Evolutionary conservation across 2,329 filamentous ascomycete species (phyloP), one percentile per base, ranked within the genome.

Genomic region (Periconia digitata): DNA sequence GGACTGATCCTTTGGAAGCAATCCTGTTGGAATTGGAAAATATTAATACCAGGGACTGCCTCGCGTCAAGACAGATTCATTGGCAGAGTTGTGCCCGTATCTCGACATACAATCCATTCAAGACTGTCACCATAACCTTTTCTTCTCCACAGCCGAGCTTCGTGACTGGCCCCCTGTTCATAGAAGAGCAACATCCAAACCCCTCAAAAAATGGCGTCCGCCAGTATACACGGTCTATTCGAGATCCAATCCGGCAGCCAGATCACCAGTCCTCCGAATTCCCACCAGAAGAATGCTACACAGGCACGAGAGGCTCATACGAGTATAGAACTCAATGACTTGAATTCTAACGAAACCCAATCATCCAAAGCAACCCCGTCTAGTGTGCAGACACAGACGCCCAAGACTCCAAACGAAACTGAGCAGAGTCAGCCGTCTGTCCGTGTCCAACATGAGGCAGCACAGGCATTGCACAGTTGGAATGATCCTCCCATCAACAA

Each of bases 401-500:
- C 69, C 2, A 66, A 55, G 40, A 70, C 70, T 1, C 70, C 69
- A 0, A 68, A 72, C 40, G 69, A 76, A 41, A 62, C 83, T 1
- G 83, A 85, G 58, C 78, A 76, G 63, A 85, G 80, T 59, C 70
- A 77, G 13, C 79, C 81, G 2, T 59, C 73, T 6, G 80, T 75
- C 6, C 81, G 80, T 16, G 58, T 43, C 22, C 57, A 51, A 20
- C 60, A 68, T 13, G 72, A 75, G 7, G 75, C 69, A 7, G 74
- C 64, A 1, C 75, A 79, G 38, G 68, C 77, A 3, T 63, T 83
- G 24, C 82, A 83, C 41, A 85, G 77, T 52, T 79, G 83, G 49
- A 84, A 77, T 53, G 76, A 82, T 49, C 73, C 74, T 3, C 52
- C 78, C 10, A 88, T 84, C 80, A 92, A 90, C 67, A 84, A 82